Conservation (phyloP, 1,284 basidiomycete genomes). For the Rhodotorula glutinis region DNA sequence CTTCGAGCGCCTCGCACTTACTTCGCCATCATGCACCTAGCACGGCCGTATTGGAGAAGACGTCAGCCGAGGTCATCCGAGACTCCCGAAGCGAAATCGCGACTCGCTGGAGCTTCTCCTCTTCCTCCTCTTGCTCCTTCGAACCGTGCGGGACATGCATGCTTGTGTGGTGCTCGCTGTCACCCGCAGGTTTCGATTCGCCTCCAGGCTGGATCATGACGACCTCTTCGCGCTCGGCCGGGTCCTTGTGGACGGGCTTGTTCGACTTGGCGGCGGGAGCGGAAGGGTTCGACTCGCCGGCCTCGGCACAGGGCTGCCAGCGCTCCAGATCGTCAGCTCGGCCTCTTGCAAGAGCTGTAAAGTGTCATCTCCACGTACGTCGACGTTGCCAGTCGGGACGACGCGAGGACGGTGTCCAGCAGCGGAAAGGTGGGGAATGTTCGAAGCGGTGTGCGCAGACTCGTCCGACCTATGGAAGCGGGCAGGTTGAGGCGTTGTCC, state of each 20-base stretch:
- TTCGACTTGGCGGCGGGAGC: neutral
- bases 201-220: neutral
- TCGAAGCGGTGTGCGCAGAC: neutral
- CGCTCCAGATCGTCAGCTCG: neutral
- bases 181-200: neutral
- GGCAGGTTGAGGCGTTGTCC: no score
- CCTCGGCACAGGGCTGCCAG: neutral
- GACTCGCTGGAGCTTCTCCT: slow-evolving; percentile 14
- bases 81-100: neutral
- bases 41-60: neutral
- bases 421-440: neutral
- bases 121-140: slow-evolving; percentile 7
- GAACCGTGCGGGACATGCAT: slow-evolving; percentile 8
- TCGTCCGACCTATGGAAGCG: neutral
- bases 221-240: neutral
- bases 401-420: neutral
- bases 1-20: neutral
- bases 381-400: slow-evolving; percentile 11
- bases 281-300: neutral
- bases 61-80: neutral
- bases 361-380: neutral
- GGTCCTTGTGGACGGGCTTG: neutral
- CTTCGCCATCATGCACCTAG: slow-evolving; percentile 5
- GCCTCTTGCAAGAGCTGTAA: neutral
- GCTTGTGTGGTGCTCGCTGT: slow-evolving; percentile 5